Evolutionary conservation across 2,329 filamentous ascomycete species (phyloP), one percentile per base, ranked within the genome.

Genomic region (Plectosphaerella plurivora): DNA sequence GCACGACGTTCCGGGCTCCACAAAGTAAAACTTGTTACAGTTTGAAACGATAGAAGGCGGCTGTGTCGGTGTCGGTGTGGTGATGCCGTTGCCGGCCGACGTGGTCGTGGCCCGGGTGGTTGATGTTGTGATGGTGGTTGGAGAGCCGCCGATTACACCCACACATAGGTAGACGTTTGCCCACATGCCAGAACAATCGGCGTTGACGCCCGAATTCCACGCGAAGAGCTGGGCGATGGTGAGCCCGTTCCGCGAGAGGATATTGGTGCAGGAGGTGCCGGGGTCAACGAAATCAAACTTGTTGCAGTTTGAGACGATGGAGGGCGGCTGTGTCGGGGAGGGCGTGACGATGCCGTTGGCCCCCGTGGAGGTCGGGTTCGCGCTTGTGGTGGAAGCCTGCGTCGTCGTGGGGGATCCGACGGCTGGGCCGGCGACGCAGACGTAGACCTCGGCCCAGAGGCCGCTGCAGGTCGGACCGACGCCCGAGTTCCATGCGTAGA

Each of bases 171-270:
- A 25, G 33, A 53, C 51, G 5, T 33, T 11, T 4, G 48, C 51
- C 51, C 51, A 53, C 33, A 53, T 42, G 16, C 51, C 51, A 4
- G 47, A 20, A 24, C 51, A 53, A 3, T 47, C 48, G 7, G n/a
- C 39, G 5, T 16, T 18, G 10, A 53, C 48, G 20, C 6, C 18
- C 8, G 28, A 16, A 36, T 62, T 63, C 61, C 58, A 61, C 22
- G n/a, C 37, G 5, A n/a, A 57, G 25, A 69, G 60, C 15, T 66
- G 47, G 6, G 55, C 47, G 6, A 63, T 39, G 1, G 58, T 47
- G 39, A 68, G 62, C 7, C 57, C 52, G 3, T 63, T 54, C 7
- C 50, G 45, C 0, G 51, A 33, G 7, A 60, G 55, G 18, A 69
- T 64, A 0, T 42, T 49, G 4, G 28, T 25, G 28, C 58, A 58